Evolutionary conservation across 2,329 filamentous ascomycete species (phyloP).

Genomic region (Cercospora citrullina): DNA sequence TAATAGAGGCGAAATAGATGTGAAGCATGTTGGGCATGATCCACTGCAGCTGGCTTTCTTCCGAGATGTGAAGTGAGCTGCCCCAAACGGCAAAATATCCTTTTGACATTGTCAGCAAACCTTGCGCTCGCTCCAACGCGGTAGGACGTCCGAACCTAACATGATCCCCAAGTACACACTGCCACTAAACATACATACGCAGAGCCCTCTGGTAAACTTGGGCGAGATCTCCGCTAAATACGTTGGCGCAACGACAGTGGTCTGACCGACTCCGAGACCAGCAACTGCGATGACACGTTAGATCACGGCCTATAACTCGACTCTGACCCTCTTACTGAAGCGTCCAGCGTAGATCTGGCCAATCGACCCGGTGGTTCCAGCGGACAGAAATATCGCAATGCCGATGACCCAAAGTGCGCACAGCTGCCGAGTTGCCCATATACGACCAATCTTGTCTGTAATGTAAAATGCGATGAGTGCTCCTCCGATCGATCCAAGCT

Average conservation of each 20-base stretch:
- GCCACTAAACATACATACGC: conserved; percentile 69
- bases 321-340: conserved; percentile 29
- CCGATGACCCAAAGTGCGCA: conserved; percentile 35
- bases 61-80: conserved; percentile 53
- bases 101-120: not conserved
- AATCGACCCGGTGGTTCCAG: conserved; percentile 39
- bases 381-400: conserved; percentile 48
- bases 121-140: not conserved
- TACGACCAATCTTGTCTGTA: conserved; percentile 37
- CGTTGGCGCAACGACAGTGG: conserved; percentile 57
- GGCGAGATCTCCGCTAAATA: conserved; percentile 57
- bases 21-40: conserved; percentile 73
- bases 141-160: conserved; percentile 41
- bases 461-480: conserved; percentile 57
- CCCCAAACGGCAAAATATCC: conserved; percentile 71
- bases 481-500: conserved; percentile 72
- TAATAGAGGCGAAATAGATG: conserved; percentile 73
- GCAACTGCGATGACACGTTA: conserved; percentile 32
- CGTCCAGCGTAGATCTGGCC: conserved; percentile 42
- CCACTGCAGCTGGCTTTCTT: conserved; percentile 47
- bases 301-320: not conserved
- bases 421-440: conserved; percentile 36
- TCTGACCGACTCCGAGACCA: conserved; percentile 52
- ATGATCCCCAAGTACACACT: conserved; percentile 75
- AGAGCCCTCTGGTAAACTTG: conserved; percentile 56